phyloP scores from a whole-genome alignment of 2,329 filamentous ascomycete species.

The Neonectria faginata region DNA sequence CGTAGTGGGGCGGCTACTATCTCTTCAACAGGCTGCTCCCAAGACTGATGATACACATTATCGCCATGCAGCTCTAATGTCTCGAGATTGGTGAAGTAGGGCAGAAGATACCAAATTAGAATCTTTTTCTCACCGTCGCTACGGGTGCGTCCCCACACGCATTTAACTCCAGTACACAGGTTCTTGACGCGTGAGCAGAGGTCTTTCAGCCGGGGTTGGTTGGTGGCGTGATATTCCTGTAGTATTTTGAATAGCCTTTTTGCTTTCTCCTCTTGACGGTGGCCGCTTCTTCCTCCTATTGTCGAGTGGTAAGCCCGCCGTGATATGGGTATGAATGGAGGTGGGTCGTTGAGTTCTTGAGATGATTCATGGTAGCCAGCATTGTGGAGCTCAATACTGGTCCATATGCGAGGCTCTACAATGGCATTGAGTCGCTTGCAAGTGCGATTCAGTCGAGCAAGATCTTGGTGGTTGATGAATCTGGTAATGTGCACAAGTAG shows the following conservation, averaged over 20 bases:
- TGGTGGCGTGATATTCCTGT: no score
- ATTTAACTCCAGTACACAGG: constrained; percentile 25
- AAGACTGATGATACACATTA: neutral
- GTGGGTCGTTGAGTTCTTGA: constrained; percentile 21
- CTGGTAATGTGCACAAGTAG: neutral
- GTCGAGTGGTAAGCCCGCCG: constrained; percentile 12
- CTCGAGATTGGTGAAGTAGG: constrained; percentile 30
- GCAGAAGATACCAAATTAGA: constrained; percentile 26
- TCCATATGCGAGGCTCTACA: constrained; percentile 17
- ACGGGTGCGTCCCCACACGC: neutral
- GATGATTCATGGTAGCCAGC: constrained; percentile 30
- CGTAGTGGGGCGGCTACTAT: constrained; percentile 1
- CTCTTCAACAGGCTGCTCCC: neutral
- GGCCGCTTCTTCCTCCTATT: neutral
- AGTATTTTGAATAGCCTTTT: neutral
- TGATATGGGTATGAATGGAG: neutral
- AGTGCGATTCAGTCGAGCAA: constrained; percentile 1
- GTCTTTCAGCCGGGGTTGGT: no score
- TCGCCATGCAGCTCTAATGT: constrained; percentile 29
- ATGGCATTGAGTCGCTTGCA: constrained; percentile 22
- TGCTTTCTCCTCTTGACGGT: neutral
- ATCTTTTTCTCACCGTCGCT: neutral
- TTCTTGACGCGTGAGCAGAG: constrained; percentile 16
- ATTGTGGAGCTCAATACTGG: constrained; percentile 31
- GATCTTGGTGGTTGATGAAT: neutral